These are phyloP conservation scores for Apiospora pterosperma DNA, from an alignment of 2,329 filamentous ascomycete species.

Conservation along the genomic window DNA sequence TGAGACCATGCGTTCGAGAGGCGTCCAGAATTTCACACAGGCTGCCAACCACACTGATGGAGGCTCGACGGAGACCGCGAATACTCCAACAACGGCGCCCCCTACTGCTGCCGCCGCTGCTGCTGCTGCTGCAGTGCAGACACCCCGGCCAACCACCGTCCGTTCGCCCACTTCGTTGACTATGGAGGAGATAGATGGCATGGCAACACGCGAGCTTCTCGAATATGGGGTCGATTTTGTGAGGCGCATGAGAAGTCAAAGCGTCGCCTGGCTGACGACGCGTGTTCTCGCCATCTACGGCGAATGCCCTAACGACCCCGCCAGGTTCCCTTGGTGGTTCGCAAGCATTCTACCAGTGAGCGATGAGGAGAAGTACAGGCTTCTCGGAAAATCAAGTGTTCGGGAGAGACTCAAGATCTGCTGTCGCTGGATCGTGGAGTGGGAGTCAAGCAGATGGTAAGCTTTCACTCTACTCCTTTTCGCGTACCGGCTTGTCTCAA, in stretches of 20 bases:
- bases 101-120: constrained; percentile 11
- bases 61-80: background rate
- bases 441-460: constrained; percentile 70
- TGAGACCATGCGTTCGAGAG: constrained; percentile 48
- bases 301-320: constrained; percentile 71
- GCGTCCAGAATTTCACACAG: constrained; percentile 21
- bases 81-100: background rate
- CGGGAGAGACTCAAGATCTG: constrained; percentile 80
- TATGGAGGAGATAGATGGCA: constrained; percentile 40
- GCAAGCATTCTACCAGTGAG: constrained; percentile 75
- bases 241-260: constrained; percentile 61
- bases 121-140: constrained; percentile 10
- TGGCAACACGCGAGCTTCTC: constrained; percentile 71
- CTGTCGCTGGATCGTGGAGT: constrained; percentile 71
- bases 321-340: constrained; percentile 86
- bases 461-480: constrained; percentile 24
- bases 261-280: constrained; percentile 71
- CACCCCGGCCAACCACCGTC: constrained; percentile 13
- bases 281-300: constrained; percentile 74
- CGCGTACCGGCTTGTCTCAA: background rate
- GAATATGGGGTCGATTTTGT: constrained; percentile 66
- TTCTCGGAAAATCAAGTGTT: constrained; percentile 72
- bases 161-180: constrained; percentile 12
- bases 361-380: constrained; percentile 74
- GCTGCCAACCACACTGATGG: background rate